Evolutionary conservation across 2,329 filamentous ascomycete genomes (phyloP).

Genomic region (Penicillium sp.): DNA sequence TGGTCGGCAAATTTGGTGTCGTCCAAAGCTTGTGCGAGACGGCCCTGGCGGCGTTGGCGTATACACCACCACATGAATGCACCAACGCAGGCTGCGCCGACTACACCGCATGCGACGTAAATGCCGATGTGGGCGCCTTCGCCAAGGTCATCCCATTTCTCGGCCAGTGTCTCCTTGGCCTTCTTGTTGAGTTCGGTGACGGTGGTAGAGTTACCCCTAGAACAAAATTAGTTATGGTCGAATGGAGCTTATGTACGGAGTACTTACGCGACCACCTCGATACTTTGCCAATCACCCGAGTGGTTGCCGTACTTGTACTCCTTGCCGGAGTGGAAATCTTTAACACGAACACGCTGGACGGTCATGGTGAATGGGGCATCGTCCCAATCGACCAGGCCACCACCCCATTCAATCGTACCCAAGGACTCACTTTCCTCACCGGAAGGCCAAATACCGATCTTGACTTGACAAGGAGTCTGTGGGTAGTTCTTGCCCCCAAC

Average conservation of each 20-base stretch:
- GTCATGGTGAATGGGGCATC: slow-evolving; percentile 72
- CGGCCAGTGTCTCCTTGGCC: slow-evolving; percentile 32
- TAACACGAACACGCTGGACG: slow-evolving; percentile 61
- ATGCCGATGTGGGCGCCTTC: slow-evolving; percentile 52
- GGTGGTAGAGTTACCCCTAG: slow-evolving; percentile 66
- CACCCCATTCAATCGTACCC: slow-evolving; percentile 66
- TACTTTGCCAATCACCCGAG: slow-evolving; percentile 64
- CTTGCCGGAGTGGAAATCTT: slow-evolving; percentile 61
- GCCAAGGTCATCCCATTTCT: slow-evolving; percentile 48
- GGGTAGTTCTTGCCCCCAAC: slow-evolving; percentile 59
- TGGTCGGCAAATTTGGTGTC: slow-evolving; percentile 48
- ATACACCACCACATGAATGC: slow-evolving; percentile 49
- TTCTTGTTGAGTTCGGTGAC: slow-evolving; percentile 36
- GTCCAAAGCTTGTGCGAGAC: slow-evolving; percentile 48
- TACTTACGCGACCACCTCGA: slow-evolving; percentile 54
- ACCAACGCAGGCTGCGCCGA: slow-evolving; percentile 30
- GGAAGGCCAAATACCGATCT: slow-evolving; percentile 68
- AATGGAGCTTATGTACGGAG: background rate
- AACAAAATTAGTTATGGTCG: slow-evolving; percentile 22
- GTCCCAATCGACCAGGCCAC: slow-evolving; percentile 65
- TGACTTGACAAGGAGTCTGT: slow-evolving; percentile 72
- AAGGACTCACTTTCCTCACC: slow-evolving; percentile 45
- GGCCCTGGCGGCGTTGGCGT: slow-evolving; percentile 51
- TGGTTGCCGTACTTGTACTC: slow-evolving; percentile 67
- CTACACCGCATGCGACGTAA: slow-evolving; percentile 34